A percentile compares a stretch with the other conserved stretches of the same genome.
Evolutionary conservation across 441 rosid species (phyloP).

Genomic region (Lagerstroemia fauriei): DNA sequence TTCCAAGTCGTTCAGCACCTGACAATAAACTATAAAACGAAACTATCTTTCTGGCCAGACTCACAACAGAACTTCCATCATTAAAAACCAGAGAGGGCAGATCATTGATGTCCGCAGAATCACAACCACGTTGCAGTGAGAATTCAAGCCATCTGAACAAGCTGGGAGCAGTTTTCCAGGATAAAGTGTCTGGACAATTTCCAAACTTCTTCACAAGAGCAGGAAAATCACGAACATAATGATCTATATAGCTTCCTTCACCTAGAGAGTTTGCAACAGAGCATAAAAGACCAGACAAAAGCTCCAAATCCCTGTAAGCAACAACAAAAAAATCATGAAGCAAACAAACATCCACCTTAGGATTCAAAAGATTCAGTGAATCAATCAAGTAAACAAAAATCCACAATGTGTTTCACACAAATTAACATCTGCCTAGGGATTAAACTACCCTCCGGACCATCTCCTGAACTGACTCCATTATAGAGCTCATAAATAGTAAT

Average conservation of each 20-base stretch:
- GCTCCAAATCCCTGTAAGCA: slow-evolving; percentile 79
- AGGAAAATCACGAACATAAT: slow-evolving; percentile 95
- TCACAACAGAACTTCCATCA: slow-evolving; percentile 70
- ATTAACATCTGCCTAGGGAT: not conserved
- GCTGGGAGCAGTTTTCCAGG: slow-evolving; percentile 68
- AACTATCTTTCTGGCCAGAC: slow-evolving; percentile 80
- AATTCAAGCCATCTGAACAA: slow-evolving; percentile 86
- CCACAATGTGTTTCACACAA: not conserved
- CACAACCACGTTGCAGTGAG: slow-evolving; percentile 72
- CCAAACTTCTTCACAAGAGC: slow-evolving; percentile 51
- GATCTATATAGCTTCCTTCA: slow-evolving; percentile 74
- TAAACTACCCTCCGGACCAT: not conserved
- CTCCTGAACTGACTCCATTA: not conserved
- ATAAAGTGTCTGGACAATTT: slow-evolving; percentile 37
- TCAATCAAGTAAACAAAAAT: not conserved
- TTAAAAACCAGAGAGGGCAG: slow-evolving; percentile 72
- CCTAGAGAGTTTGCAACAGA: slow-evolving; percentile 73
- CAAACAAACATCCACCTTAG: not conserved
- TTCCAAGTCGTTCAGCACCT: slow-evolving; percentile 71
- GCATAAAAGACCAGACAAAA: slow-evolving; percentile 67
- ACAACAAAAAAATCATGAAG: slow-evolving; percentile 8
- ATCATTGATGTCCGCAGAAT: slow-evolving; percentile 53
- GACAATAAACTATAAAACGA: slow-evolving; percentile 80
- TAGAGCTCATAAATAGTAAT: not conserved
- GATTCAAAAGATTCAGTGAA: not conserved